These are phyloP conservation scores for Phytophthora macrochlamydospora DNA, from an alignment of 352 stramenopile species.

Conservation along the genomic window DNA sequence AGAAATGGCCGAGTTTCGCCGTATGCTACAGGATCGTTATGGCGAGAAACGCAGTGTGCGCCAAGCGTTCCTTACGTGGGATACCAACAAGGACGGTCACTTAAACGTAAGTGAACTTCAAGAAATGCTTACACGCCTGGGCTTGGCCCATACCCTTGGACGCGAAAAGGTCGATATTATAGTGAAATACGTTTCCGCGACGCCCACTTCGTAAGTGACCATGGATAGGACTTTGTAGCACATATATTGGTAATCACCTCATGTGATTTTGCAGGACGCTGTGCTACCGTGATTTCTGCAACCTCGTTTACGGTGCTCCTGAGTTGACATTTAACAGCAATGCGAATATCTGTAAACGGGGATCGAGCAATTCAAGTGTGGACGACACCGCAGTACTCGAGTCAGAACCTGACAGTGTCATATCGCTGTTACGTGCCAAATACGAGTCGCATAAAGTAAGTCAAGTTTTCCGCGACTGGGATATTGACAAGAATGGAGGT, in stretches of 20 bases:
- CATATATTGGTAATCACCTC: too few species aligned
- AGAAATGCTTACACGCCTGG: slow-evolving; percentile 50
- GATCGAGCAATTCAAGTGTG: neutral
- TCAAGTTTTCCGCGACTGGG: slow-evolving; percentile 66
- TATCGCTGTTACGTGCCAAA: slow-evolving; percentile 54
- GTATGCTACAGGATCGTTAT: slow-evolving; percentile 58
- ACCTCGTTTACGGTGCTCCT: slow-evolving; percentile 29
- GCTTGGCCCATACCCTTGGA: slow-evolving; percentile 42
- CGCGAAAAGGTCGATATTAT: slow-evolving; percentile 41
- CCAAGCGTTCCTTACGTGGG: slow-evolving; percentile 62
- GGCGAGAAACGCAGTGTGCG: slow-evolving; percentile 61
- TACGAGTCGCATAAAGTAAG: slow-evolving; percentile 46
- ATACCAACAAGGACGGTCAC: slow-evolving; percentile 58
- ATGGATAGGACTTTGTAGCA: too few species aligned
- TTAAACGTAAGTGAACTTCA: slow-evolving; percentile 42
- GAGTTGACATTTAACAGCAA: neutral
- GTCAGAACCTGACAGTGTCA: slow-evolving; percentile 39
- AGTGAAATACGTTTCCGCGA: slow-evolving; percentile 38
- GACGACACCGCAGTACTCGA: slow-evolving; percentile 21
- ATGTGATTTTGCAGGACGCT: slow-evolving; percentile 35
- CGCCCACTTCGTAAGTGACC: slow-evolving; percentile 33
- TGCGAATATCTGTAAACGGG: slow-evolving; percentile 4
- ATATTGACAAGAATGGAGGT: slow-evolving; percentile 56
- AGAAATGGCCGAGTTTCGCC: slow-evolving; percentile 42
- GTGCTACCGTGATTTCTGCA: slow-evolving; percentile 56